Conservation (phyloP, 805 yeast species). For the Sugiyamaella mastotermitis region DNA sequence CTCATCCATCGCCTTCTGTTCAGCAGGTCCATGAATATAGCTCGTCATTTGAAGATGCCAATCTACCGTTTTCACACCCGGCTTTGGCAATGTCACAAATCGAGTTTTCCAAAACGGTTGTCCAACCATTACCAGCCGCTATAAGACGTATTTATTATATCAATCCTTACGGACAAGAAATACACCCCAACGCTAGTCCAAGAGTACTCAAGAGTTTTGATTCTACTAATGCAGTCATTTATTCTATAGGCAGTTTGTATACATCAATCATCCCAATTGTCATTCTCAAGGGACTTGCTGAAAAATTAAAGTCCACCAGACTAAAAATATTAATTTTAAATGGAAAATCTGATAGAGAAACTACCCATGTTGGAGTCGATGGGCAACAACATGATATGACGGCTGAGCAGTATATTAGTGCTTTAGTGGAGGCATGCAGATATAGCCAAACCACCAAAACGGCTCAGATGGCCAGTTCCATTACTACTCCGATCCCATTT, state of each 20-base stretch:
- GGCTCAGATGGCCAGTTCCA: neutral
- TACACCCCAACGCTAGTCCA: slow-evolving; percentile 65
- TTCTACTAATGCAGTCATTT: slow-evolving; percentile 47
- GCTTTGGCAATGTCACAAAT: slow-evolving; percentile 69
- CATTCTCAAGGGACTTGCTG: slow-evolving; percentile 66
- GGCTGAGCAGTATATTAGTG: slow-evolving; percentile 43
- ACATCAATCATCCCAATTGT: slow-evolving; percentile 81
- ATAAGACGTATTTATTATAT: slow-evolving; percentile 70
- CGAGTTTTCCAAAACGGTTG: slow-evolving; percentile 47
- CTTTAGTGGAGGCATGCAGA: slow-evolving; percentile 48
- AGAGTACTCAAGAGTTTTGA: slow-evolving; percentile 49
- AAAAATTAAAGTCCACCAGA: slow-evolving; percentile 40
- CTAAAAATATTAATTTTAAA: slow-evolving; percentile 61
- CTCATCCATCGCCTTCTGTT: slow-evolving; percentile 59
- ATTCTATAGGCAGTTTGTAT: slow-evolving; percentile 83
- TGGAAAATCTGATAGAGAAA: slow-evolving; percentile 75
- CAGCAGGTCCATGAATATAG: neutral
- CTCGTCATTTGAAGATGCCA: slow-evolving; percentile 45
- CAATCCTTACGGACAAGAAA: slow-evolving; percentile 83
- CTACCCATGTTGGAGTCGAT: slow-evolving; percentile 57
- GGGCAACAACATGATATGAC: neutral
- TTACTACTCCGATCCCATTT: neutral
- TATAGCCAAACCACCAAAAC: slow-evolving; percentile 39
- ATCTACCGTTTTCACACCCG: slow-evolving; percentile 71
- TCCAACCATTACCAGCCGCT: slow-evolving; percentile 65